phyloP scores from a whole-genome alignment of 305 asterid genomes.

The Fraxinus sp. region DNA sequence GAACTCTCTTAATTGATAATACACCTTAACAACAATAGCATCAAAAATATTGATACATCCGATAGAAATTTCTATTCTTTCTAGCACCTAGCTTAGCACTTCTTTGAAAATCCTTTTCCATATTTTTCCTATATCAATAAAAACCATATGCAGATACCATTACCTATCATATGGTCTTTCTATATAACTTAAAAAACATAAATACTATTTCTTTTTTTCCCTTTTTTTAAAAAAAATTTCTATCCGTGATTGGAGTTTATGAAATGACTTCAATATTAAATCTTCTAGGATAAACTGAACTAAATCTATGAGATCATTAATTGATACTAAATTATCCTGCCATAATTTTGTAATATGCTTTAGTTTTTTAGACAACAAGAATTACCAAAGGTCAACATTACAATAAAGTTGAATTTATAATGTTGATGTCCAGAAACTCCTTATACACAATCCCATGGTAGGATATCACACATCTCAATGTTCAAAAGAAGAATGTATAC shows the following conservation, averaged over 20 bases:
- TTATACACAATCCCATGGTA: not conserved
- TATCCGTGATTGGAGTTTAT: not conserved
- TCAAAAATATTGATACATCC: not conserved
- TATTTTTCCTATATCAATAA: not conserved
- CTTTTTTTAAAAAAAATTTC: not conserved
- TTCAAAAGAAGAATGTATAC: not conserved
- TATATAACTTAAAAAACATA: not conserved
- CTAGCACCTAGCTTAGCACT: not conserved
- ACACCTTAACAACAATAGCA: not conserved
- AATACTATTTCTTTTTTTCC: too few species aligned
- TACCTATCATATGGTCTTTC: not conserved
- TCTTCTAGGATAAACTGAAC: not conserved
- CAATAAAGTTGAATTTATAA: not conserved
- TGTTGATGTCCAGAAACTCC: not conserved
- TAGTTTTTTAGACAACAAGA: conserved; percentile 1
- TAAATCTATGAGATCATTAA: not conserved
- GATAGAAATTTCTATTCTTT: not conserved
- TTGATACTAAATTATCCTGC: not conserved
- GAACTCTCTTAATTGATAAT: not conserved
- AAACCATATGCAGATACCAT: not conserved
- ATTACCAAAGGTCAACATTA: not conserved
- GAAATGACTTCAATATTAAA: not conserved
- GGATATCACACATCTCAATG: not conserved
- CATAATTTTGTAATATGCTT: not conserved
- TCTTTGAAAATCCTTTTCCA: not conserved